Evolutionary conservation across 805 yeast species (phyloP).

Genomic region (Tetrapisispora iriomotensis): DNA sequence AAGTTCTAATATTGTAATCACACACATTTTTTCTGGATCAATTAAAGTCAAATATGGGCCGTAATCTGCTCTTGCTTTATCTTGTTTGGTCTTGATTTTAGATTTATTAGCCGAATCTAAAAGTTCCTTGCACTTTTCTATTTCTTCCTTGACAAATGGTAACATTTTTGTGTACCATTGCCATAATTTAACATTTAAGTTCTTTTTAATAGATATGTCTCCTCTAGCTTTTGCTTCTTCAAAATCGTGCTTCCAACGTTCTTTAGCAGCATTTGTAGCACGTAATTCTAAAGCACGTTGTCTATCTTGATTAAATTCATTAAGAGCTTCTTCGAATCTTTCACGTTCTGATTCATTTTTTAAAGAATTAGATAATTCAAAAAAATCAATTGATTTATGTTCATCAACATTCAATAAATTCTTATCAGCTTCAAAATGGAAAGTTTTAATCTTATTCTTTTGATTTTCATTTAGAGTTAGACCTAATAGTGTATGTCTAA

Average conservation of each 20-base stretch:
- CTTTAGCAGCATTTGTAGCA: conserved; percentile 77
- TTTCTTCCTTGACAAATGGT: conserved; percentile 62
- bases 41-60: conserved; percentile 73
- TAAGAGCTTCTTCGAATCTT: conserved; percentile 57
- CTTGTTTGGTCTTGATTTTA: conserved; percentile 19
- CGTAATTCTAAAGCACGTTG: conserved; percentile 64
- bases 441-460: conserved; percentile 24
- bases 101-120: conserved; percentile 8
- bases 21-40: conserved; percentile 70
- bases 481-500: conserved; percentile 63
- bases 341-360: conserved; percentile 38
- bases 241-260: conserved; percentile 79
- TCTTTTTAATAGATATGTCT: conserved; percentile 42
- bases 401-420: conserved; percentile 27
- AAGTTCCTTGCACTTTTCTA: conserved; percentile 42
- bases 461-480: conserved; percentile 28
- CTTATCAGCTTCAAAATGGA: conserved; percentile 29
- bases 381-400: conserved; percentile 42
- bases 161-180: conserved; percentile 72
- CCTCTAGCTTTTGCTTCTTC: conserved; percentile 58
- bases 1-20: conserved; percentile 74
- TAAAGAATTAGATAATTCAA: conserved; percentile 50
- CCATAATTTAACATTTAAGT: conserved; percentile 67
- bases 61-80: conserved; percentile 40
- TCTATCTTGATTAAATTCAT: conserved; percentile 61